Evolutionary conservation across 495 filamentous ascomycete genomes (phyloP).

Genomic region (Stereocaulon alpinum): DNA sequence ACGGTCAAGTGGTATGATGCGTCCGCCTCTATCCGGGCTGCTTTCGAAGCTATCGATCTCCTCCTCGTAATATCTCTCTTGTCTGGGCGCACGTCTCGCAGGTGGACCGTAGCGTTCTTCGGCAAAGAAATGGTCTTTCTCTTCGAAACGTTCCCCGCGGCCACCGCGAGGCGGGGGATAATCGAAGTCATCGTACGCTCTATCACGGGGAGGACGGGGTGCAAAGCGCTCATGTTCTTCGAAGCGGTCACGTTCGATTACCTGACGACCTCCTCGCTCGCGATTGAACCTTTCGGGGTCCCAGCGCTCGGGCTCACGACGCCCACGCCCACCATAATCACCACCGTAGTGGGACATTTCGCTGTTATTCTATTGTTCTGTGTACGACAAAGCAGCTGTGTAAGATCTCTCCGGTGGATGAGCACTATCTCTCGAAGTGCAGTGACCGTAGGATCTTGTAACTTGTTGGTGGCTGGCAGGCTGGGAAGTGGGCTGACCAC

Average conservation of each 20-base stretch:
- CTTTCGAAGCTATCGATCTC: slow-evolving; percentile 33
- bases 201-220: slow-evolving; percentile 18
- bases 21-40: slow-evolving; percentile 28
- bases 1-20: slow-evolving; percentile 7
- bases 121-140: slow-evolving; percentile 41
- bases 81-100: slow-evolving; percentile 36
- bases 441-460: background rate
- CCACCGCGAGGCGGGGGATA: slow-evolving; percentile 26
- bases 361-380: background rate
- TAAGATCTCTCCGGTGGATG: background rate
- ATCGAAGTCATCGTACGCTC: slow-evolving; percentile 27
- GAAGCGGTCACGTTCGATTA: slow-evolving; percentile 35
- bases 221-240: slow-evolving; percentile 24
- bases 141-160: slow-evolving; percentile 43
- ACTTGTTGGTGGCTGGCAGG: background rate
- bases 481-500: background rate
- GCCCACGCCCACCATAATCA: slow-evolving; percentile 23
- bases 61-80: slow-evolving; percentile 36
- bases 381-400: background rate
- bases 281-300: slow-evolving; percentile 40
- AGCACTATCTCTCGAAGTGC: background rate
- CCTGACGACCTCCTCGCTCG: slow-evolving; percentile 36
- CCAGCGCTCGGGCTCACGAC: slow-evolving; percentile 27
- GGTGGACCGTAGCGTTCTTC: slow-evolving; percentile 47
- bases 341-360: slow-evolving; percentile 40